Conservation (phyloP, 345 rosid species). For the Limnanthes douglasii region DNA sequence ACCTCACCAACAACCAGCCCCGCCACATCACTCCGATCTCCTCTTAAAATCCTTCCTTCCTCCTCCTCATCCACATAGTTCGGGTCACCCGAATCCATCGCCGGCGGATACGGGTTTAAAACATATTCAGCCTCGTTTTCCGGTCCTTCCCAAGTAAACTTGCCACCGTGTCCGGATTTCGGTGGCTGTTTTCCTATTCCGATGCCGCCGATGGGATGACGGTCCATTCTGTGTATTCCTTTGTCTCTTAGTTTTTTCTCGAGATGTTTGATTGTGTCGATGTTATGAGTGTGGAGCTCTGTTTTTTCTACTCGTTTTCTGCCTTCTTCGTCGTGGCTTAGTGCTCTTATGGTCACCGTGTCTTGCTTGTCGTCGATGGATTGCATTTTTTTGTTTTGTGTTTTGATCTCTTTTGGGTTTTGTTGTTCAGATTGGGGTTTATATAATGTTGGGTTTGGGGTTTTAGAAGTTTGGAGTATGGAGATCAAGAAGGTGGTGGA, state of each 20-base stretch:
- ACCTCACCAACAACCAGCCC: slow-evolving; percentile 39
- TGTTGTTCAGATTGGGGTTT: too few relatives aligned
- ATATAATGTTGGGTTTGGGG: too few relatives aligned
- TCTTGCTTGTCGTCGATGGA: slow-evolving; percentile 25
- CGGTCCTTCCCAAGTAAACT: slow-evolving; percentile 90
- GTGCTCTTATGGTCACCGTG: slow-evolving; percentile 28
- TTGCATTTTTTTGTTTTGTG: slow-evolving; percentile 7
- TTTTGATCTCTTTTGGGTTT: neutral
- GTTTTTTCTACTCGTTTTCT: slow-evolving; percentile 28
- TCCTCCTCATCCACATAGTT: slow-evolving; percentile 55
- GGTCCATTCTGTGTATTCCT: slow-evolving; percentile 60
- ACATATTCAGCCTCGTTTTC: slow-evolving; percentile 30
- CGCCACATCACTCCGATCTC: slow-evolving; percentile 22
- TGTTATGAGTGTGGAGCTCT: slow-evolving; percentile 26
- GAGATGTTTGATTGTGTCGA: slow-evolving; percentile 40
- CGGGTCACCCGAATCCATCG: slow-evolving; percentile 67
- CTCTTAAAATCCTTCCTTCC: slow-evolving; percentile 16
- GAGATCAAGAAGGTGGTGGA: slow-evolving; percentile 14
- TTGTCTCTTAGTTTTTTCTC: slow-evolving; percentile 58
- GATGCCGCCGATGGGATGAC: slow-evolving; percentile 51
- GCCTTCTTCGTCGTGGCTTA: slow-evolving; percentile 32
- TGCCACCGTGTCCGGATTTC: slow-evolving; percentile 74
- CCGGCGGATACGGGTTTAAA: slow-evolving; percentile 31
- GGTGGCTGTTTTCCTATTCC: slow-evolving; percentile 41
- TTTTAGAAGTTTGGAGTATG: neutral